phyloP scores from a whole-genome alignment of 768 basidiomycete species.

The Tylopilus sp. region DNA sequence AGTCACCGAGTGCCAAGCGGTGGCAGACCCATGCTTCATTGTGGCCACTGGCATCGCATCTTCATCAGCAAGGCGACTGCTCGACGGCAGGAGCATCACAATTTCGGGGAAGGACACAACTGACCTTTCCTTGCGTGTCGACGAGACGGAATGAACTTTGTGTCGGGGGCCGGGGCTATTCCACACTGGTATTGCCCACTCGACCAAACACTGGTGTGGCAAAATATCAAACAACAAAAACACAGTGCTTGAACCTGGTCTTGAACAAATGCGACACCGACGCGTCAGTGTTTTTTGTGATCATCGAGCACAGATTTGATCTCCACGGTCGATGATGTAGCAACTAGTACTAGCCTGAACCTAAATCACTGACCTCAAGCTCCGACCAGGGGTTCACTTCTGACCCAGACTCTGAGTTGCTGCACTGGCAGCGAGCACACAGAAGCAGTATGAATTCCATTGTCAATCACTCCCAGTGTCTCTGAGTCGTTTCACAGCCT shows the following conservation, averaged over 20 bases:
- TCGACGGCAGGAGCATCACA: neutral
- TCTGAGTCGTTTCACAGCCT: no score
- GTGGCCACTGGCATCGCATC: slow-evolving; percentile 5
- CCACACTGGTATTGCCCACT: neutral
- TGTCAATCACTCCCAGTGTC: no score
- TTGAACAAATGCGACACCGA: neutral
- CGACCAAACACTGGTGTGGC: neutral
- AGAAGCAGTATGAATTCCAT: no score
- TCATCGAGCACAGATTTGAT: neutral
- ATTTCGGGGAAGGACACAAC: slow-evolving; percentile 5
- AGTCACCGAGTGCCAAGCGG: neutral
- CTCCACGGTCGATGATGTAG: slow-evolving; percentile 9
- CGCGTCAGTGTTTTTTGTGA: no score
- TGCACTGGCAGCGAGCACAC: no score
- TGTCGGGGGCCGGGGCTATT: slow-evolving; percentile 1
- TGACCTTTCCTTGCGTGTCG: neutral
- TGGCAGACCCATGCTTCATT: slow-evolving; percentile 6
- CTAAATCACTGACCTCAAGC: no score
- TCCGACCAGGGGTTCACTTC: no score
- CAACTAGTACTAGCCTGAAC: no score
- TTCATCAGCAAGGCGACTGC: neutral
- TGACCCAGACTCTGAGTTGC: no score
- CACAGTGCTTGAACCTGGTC: neutral
- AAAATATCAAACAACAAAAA: neutral
- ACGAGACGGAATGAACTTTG: no score